Evolutionary conservation across 345 rosid species (phyloP).

Genomic region (Salix suchowensis): DNA sequence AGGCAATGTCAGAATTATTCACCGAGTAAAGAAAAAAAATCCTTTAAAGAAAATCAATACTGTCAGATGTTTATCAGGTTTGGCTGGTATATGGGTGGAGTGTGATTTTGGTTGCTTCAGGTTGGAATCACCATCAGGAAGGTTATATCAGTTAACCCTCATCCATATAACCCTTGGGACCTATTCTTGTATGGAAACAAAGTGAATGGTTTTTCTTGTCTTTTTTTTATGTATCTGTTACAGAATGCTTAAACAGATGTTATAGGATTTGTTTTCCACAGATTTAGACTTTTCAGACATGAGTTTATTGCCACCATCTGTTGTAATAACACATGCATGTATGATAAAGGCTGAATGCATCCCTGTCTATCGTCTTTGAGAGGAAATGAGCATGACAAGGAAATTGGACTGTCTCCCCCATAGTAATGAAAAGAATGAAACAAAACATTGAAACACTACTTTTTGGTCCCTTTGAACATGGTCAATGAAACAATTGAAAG

Average conservation of each 20-base stretch:
- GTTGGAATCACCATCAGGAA: neutral
- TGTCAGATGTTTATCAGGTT: neutral
- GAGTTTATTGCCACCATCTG: neutral
- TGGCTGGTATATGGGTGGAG: neutral
- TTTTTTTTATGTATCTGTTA: too few species aligned
- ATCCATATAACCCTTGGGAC: neutral
- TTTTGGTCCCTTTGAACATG: neutral
- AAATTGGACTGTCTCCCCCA: neutral
- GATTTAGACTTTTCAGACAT: too few species aligned
- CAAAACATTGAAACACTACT: neutral
- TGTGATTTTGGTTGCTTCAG: neutral
- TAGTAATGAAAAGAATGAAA: neutral
- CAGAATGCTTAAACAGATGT: too few species aligned
- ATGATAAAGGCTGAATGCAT: neutral
- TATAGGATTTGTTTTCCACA: too few species aligned
- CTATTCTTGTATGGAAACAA: too few species aligned
- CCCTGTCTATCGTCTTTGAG: neutral
- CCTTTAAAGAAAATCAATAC: neutral
- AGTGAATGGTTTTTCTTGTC: too few species aligned
- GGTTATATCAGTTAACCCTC: neutral
- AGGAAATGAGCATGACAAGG: neutral
- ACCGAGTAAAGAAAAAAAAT: neutral
- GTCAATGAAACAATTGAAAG: neutral
- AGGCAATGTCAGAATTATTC: neutral
- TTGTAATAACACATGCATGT: neutral